These are phyloP conservation scores for Amoebophrya sp. DNA, from an alignment of 169 alveolate genomes.

Conservation along the genomic window DNA sequence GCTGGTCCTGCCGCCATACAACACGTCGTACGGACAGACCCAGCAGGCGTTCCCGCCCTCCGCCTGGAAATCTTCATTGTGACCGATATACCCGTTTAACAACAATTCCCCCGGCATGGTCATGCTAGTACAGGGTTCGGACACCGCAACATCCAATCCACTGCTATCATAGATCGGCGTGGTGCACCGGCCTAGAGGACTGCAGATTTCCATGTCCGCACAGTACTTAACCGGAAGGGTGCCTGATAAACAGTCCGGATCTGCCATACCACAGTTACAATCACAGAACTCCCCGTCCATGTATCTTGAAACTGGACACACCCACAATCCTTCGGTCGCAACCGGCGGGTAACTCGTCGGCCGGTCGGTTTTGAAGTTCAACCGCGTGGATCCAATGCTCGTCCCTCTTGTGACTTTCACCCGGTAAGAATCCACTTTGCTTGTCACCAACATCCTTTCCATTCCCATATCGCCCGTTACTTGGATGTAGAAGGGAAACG, in stretches of 20 bases:
- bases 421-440: not conserved
- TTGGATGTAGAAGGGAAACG: not conserved
- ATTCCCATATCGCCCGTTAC: not conserved
- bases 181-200: not conserved
- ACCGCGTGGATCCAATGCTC: not conserved
- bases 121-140: not conserved
- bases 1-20: not conserved
- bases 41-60: not conserved
- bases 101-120: not conserved
- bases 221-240: not conserved
- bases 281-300: constrained; percentile 10
- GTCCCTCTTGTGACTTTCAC: not conserved
- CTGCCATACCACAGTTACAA: not conserved
- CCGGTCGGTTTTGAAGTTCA: not conserved
- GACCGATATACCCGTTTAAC: not conserved
- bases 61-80: not conserved
- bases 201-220: not conserved
- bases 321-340: not conserved
- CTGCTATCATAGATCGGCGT: not conserved
- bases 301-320: not conserved
- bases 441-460: not conserved
- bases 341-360: not conserved
- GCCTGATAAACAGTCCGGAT: not conserved
- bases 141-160: not conserved
- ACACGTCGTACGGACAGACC: not conserved